These are phyloP conservation scores for Avena sativa DNA, from an alignment of 176 grass and related monocot genomes.

Conservation along the genomic window DNA sequence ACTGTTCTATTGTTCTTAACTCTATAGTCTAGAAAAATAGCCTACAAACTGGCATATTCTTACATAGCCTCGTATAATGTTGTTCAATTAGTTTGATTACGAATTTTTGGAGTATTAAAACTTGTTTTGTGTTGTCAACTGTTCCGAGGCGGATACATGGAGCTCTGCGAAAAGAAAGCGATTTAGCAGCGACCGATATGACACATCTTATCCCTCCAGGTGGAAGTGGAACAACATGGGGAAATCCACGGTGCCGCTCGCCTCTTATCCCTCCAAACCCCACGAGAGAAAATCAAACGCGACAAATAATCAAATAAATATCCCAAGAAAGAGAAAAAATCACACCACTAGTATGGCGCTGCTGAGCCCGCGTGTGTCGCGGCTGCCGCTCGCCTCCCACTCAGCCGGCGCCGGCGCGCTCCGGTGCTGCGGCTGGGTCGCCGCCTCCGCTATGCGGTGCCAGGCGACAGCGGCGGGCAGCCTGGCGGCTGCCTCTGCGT, in stretches of 20 bases:
- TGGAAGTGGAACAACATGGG: slow-evolving; percentile 6
- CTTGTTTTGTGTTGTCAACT: too few relatives aligned
- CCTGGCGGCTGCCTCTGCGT: slow-evolving; percentile 49
- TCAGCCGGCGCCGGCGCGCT: slow-evolving; percentile 18
- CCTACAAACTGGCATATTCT: too few relatives aligned
- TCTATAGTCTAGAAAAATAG: too few relatives aligned
- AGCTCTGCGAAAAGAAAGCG: background rate
- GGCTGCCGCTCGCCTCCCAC: slow-evolving; percentile 52
- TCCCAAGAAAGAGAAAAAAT: background rate
- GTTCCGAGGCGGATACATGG: too few relatives aligned
- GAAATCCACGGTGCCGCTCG: slow-evolving; percentile 34
- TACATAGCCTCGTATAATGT: too few relatives aligned
- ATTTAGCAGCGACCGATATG: slow-evolving; percentile 1
- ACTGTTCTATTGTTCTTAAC: too few relatives aligned
- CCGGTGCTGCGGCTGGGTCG: slow-evolving; percentile 29
- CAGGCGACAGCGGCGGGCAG: slow-evolving; percentile 51
- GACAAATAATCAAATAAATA: background rate
- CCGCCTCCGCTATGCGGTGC: slow-evolving; percentile 37
- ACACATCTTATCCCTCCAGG: background rate
- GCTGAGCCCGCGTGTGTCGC: slow-evolving; percentile 73
- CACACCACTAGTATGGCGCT: slow-evolving; percentile 61
- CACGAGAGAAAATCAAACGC: background rate
- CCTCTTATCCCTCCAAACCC: slow-evolving; percentile 44
- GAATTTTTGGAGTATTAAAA: too few relatives aligned
- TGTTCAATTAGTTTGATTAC: too few relatives aligned